A percentile compares a stretch with the other conserved stretches of the same genome.
These are phyloP conservation scores for Rasamsonia emersonii DNA, from an alignment of 2,329 filamentous ascomycete genomes.

Conservation along the genomic window DNA sequence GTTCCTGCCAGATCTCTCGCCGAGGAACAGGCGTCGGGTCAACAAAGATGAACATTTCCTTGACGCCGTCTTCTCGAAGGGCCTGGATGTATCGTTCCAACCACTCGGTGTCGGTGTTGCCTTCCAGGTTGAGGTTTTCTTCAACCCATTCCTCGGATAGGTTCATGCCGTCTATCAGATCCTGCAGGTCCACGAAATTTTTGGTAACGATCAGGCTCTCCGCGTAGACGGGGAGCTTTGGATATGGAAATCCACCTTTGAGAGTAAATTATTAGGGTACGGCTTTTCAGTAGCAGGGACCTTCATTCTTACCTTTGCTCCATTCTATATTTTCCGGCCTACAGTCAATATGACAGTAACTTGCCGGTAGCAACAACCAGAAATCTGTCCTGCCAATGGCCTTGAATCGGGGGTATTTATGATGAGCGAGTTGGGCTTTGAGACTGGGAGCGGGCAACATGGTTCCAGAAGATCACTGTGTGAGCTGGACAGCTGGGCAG, in stretches of 20 bases:
- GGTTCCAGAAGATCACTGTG: too few relatives aligned
- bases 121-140: constrained; percentile 8
- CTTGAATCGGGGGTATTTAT: too few relatives aligned
- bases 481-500: too few relatives aligned
- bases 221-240: constrained; percentile 11
- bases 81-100: background rate
- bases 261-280: background rate
- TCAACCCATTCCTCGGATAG: constrained; percentile 10
- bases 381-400: too few relatives aligned
- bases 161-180: constrained; percentile 15
- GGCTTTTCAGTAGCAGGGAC: constrained; percentile 3
- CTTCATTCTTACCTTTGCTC: constrained; percentile 8
- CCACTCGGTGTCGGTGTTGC: background rate
- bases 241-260: constrained; percentile 11
- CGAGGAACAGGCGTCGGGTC: constrained; percentile 2
- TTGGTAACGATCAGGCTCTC: constrained; percentile 14
- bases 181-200: constrained; percentile 10
- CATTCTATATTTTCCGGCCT: constrained; percentile 10
- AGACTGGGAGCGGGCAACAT: too few relatives aligned
- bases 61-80: constrained; percentile 2
- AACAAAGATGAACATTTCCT: constrained; percentile 5
- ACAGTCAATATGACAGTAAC: constrained; percentile 9
- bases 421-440: too few relatives aligned
- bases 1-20: constrained; percentile 4
- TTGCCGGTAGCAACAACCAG: too few relatives aligned